phyloP scores from a whole-genome alignment of 192 early-diverging fungal species.

The Rhizoclosmatium globosum region DNA sequence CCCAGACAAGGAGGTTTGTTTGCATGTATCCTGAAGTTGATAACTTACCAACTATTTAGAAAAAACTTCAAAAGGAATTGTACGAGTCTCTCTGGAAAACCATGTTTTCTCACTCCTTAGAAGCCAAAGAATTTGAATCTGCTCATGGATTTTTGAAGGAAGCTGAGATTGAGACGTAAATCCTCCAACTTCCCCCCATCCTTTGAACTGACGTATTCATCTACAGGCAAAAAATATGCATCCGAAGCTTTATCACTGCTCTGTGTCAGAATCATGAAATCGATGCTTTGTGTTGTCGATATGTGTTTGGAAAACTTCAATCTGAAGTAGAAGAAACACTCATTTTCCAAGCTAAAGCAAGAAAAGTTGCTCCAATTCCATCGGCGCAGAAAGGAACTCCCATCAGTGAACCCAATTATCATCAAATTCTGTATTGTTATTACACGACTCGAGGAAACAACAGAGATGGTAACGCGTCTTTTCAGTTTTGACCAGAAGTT shows the following conservation, averaged over 20 bases:
- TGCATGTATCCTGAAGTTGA: neutral
- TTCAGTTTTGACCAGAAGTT: neutral
- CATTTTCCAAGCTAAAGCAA: slow-evolving; percentile 32
- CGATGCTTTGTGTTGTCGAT: slow-evolving; percentile 38
- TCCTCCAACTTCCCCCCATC: too few species aligned
- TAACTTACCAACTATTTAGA: too few species aligned
- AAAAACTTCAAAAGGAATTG: neutral
- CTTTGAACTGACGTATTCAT: neutral
- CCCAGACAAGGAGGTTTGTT: slow-evolving; percentile 23
- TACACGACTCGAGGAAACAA: slow-evolving; percentile 42
- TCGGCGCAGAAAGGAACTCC: neutral
- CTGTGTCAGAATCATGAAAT: slow-evolving; percentile 41
- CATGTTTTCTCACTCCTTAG: slow-evolving; percentile 39
- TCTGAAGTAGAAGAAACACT: slow-evolving; percentile 48
- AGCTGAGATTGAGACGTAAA: slow-evolving; percentile 30
- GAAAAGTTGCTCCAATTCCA: slow-evolving; percentile 16
- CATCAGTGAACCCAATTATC: slow-evolving; percentile 43
- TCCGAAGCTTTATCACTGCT: slow-evolving; percentile 37
- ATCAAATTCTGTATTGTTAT: slow-evolving; percentile 49
- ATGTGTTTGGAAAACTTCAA: slow-evolving; percentile 40
- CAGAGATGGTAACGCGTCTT: slow-evolving; percentile 34
- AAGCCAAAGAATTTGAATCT: slow-evolving; percentile 34
- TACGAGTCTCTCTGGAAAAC: slow-evolving; percentile 27
- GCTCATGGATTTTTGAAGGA: slow-evolving; percentile 35
- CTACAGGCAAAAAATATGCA: slow-evolving; percentile 36